phyloP scores from a whole-genome alignment of 306 rosid genomes.

The Malus sylvestris region DNA sequence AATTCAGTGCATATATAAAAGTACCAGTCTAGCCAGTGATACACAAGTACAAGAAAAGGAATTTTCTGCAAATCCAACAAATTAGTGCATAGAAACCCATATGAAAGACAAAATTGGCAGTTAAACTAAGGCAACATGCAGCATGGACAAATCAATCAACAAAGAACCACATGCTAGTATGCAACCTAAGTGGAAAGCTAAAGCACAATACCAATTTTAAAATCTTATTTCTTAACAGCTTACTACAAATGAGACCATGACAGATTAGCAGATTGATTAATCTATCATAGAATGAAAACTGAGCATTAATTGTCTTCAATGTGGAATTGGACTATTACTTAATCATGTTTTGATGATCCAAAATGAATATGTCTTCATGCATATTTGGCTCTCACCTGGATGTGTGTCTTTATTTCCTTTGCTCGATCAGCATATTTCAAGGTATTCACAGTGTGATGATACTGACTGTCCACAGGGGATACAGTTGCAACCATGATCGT shows the following conservation, averaged over 20 bases:
- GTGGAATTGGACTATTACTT: not conserved
- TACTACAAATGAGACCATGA: not conserved
- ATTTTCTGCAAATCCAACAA: constrained; percentile 2
- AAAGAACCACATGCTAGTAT: not conserved
- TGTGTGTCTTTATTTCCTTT: constrained; percentile 61
- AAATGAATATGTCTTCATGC: not conserved
- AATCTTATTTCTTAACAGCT: not conserved
- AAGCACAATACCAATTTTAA: not conserved
- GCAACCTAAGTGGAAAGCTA: not conserved
- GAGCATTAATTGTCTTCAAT: not conserved
- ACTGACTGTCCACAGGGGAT: constrained; percentile 45
- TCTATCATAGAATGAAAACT: not conserved
- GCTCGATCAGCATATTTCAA: constrained; percentile 66
- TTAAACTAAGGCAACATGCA: not conserved
- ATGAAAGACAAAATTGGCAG: not conserved
- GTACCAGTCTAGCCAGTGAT: not conserved
- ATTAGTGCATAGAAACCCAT: not conserved
- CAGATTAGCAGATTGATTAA: not conserved
- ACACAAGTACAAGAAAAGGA: not conserved
- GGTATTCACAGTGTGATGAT: constrained; percentile 57
- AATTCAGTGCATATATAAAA: not conserved
- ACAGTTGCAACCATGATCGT: constrained; percentile 61
- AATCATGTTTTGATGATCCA: not conserved
- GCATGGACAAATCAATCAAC: constrained; percentile 1
- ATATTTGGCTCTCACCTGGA: constrained; percentile 37